These are phyloP conservation scores for Tolypocladium amazonense DNA, from an alignment of 2,329 filamentous ascomycete species.

Conservation along the genomic window DNA sequence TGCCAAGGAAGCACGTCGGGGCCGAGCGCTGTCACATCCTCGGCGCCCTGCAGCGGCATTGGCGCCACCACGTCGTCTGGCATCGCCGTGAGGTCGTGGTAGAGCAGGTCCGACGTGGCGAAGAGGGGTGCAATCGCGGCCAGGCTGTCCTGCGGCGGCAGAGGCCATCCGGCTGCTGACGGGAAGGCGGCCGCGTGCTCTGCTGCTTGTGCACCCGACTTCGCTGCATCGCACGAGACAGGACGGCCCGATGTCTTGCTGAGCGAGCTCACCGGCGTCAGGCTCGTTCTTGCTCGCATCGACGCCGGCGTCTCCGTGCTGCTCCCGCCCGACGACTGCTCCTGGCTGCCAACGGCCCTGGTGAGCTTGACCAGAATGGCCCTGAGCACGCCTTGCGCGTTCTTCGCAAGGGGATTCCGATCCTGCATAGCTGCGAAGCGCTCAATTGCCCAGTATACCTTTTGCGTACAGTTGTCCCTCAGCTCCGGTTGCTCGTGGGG, in stretches of 20 bases:
- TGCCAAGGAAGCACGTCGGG: constrained; percentile 24
- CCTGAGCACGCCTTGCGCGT: constrained; percentile 43
- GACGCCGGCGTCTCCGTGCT: constrained; percentile 6
- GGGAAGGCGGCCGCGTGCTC: background rate
- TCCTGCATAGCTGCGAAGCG: constrained; percentile 45
- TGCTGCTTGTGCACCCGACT: background rate
- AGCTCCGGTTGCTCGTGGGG: constrained; percentile 42
- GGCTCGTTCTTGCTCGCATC: background rate
- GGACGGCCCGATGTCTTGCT: background rate
- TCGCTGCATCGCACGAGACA: background rate
- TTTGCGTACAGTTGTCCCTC: constrained; percentile 35
- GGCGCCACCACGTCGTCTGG: constrained; percentile 12
- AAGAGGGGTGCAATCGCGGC: constrained; percentile 43
- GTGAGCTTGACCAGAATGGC: constrained; percentile 44
- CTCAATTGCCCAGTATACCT: constrained; percentile 49
- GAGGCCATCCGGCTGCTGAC: constrained; percentile 21
- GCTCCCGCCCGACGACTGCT: constrained; percentile 8
- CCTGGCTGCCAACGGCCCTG: constrained; percentile 30
- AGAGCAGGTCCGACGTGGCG: constrained; percentile 45
- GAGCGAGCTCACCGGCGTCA: background rate
- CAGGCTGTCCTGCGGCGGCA: constrained; percentile 37
- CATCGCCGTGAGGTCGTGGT: constrained; percentile 42
- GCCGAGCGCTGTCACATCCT: background rate
- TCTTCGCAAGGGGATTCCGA: constrained; percentile 41
- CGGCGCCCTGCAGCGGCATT: background rate